Base-by-base conservation (phyloP, 2,329 filamentous ascomycete genomes). In the Trichoderma sp. region DNA sequence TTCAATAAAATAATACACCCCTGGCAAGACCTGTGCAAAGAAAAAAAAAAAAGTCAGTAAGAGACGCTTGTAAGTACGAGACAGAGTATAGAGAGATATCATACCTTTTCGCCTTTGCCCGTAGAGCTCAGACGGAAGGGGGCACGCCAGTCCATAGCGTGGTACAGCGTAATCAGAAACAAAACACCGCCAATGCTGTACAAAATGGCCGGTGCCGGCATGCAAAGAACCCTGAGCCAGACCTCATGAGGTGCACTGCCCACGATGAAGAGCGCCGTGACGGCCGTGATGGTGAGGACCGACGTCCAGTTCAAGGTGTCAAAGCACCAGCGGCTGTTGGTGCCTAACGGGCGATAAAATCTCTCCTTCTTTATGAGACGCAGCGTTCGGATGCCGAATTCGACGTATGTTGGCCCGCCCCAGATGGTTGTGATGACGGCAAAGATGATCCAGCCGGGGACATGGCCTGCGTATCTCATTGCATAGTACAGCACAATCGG, bases 111-210 rank as follows among this genome's bases (percentile, higher is more conserved):
- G 20, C 89, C 89, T 76, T 89, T 90, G 0, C 84, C 84, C 0
- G 88, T 88, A 2, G 90, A 91, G 68, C 88, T 91, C 73, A 92
- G 88, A 59, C 88, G 86, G 76, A 89, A 90, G 0, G 88, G 89
- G 0, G 89, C 86, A 17, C 79, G 80, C 77, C 81, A 81, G 5
- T 82, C 83, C 78, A 80, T 80, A 43, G 74, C 64, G 36, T 79
- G 76, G 39, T 74, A 81, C 3, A 83, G 74, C 32, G 76, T 79
- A 4, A 84, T 81, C 13, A 84, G 72, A 6, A 82, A 76, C 30
- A 85, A 76, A 30, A 83, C 79, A 13, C 81, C 80, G 6, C 85
- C 84, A 15, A 85, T 76, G 62, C 83, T 83, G 71, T 85, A 85
- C 23, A 88, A 78, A 68, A 88, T 86, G 4, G 86, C 79, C 2